phyloP scores from a whole-genome alignment of 495 filamentous ascomycete genomes.

The Daldinia loculata region DNA sequence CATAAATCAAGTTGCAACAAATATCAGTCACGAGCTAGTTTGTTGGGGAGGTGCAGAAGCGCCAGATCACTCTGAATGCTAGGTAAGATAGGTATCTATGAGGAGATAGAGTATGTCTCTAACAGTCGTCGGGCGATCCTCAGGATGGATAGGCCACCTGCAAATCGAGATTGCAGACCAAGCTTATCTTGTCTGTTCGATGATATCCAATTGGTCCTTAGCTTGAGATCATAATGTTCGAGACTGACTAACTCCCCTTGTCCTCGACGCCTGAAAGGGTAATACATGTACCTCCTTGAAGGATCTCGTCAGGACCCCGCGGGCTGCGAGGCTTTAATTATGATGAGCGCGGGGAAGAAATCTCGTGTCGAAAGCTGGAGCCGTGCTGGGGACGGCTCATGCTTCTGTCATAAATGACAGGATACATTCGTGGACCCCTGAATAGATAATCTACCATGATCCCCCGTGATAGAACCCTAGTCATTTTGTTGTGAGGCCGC shows the following conservation, averaged over 20 bases:
- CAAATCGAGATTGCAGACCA: neutral
- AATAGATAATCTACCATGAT: slow-evolving; percentile 20
- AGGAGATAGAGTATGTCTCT: slow-evolving; percentile 48
- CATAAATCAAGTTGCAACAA: slow-evolving; percentile 52
- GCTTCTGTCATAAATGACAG: slow-evolving; percentile 38
- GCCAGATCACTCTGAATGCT: slow-evolving; percentile 51
- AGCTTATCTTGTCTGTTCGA: neutral
- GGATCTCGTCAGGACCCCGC: slow-evolving; percentile 12
- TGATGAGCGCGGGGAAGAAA: slow-evolving; percentile 20
- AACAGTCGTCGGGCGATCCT: slow-evolving; percentile 29
- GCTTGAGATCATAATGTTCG: slow-evolving; percentile 9
- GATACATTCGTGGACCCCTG: slow-evolving; percentile 13
- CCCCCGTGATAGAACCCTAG: slow-evolving; percentile 9
- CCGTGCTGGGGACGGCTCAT: slow-evolving; percentile 13
- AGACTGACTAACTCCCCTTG: neutral
- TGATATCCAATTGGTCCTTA: slow-evolving; percentile 1
- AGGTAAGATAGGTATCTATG: slow-evolving; percentile 50
- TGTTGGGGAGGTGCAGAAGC: slow-evolving; percentile 47
- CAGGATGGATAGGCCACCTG: slow-evolving; percentile 6
- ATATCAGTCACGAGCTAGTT: slow-evolving; percentile 50
- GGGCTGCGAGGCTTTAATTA: slow-evolving; percentile 17
- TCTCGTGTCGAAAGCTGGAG: slow-evolving; percentile 12
- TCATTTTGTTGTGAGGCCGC: slow-evolving; percentile 24
- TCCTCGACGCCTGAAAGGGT: slow-evolving; percentile 18
- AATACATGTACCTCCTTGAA: neutral